Conservation (phyloP, 371 early-diverging fungal species). For the Phascolomyces articulosus region DNA sequence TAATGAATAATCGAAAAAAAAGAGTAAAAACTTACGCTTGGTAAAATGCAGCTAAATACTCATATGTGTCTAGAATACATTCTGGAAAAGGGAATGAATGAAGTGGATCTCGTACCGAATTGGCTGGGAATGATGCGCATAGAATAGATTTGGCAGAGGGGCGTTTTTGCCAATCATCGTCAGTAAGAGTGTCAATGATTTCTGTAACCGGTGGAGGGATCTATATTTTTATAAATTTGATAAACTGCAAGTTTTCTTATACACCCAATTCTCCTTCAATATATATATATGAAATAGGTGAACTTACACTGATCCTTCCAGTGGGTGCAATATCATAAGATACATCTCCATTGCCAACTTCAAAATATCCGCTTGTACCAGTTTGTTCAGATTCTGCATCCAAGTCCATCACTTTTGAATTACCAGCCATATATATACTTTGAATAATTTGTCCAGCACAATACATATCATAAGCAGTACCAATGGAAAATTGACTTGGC, state of each 20-base stretch:
- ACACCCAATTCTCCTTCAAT: no score
- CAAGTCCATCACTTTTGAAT: slow-evolving; percentile 33
- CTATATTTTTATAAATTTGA: slow-evolving; percentile 24
- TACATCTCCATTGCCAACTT: slow-evolving; percentile 39
- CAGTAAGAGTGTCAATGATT: slow-evolving; percentile 48
- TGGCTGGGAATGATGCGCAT: slow-evolving; percentile 53
- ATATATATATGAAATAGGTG: background rate
- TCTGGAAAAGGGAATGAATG: slow-evolving; percentile 58
- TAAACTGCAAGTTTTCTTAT: no score
- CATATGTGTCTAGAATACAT: slow-evolving; percentile 63
- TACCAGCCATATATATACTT: slow-evolving; percentile 48
- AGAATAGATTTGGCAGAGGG: slow-evolving; percentile 61
- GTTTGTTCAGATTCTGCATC: slow-evolving; percentile 28
- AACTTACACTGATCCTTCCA: slow-evolving; percentile 31
- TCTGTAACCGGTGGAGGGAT: slow-evolving; percentile 51
- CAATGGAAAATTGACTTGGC: slow-evolving; percentile 28
- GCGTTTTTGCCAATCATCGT: slow-evolving; percentile 49
- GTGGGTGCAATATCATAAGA: slow-evolving; percentile 41
- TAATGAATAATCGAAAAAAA: background rate
- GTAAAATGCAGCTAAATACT: slow-evolving; percentile 62
- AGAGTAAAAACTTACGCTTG: slow-evolving; percentile 39
- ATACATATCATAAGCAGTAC: slow-evolving; percentile 58
- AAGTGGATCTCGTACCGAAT: slow-evolving; percentile 41
- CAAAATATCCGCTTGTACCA: slow-evolving; percentile 38
- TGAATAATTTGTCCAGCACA: slow-evolving; percentile 58